Evolutionary conservation across 2,329 filamentous ascomycete species (phyloP).

Genomic region (Alternaria viburni): DNA sequence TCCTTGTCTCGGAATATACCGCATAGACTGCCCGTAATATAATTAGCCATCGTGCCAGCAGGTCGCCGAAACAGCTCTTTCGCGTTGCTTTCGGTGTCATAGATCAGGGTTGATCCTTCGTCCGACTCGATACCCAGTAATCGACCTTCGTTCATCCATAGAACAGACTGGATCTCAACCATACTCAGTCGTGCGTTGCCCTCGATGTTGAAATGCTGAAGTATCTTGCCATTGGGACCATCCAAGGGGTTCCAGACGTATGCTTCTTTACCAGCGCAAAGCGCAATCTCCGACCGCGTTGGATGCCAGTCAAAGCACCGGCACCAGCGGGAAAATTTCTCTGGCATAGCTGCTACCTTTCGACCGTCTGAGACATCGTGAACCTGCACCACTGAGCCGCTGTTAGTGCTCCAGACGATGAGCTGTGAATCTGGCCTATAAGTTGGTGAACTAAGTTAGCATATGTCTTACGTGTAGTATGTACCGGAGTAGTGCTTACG

Average conservation of each 20-base stretch:
- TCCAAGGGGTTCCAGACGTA: conserved; percentile 35
- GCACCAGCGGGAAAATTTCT: conserved; percentile 24
- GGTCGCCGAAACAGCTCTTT: conserved; percentile 37
- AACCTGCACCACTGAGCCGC: conserved; percentile 22
- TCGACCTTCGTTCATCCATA: conserved; percentile 28
- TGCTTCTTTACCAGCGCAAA: conserved; percentile 24
- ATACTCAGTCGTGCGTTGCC: conserved; percentile 5
- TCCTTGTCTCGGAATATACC: conserved; percentile 13
- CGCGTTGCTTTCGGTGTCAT: conserved; percentile 28
- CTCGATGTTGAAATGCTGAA: conserved; percentile 27
- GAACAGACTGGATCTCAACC: conserved; percentile 7
- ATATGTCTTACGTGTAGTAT: background rate
- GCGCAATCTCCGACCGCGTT: conserved; percentile 25
- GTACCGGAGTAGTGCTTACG: background rate
- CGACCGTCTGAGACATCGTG: conserved; percentile 24
- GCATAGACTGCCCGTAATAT: conserved; percentile 20
- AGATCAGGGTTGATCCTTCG: conserved; percentile 33
- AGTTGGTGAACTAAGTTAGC: background rate
- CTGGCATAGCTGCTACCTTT: conserved; percentile 18
- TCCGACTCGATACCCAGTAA: conserved; percentile 21
- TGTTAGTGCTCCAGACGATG: conserved; percentile 30
- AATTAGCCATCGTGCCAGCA: conserved; percentile 10
- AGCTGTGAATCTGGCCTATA: conserved; percentile 25
- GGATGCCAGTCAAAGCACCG: conserved; percentile 33
- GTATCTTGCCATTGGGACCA: conserved; percentile 17